Conservation (phyloP, 177 flowering plant species). For the Vitis hybrid region DNA sequence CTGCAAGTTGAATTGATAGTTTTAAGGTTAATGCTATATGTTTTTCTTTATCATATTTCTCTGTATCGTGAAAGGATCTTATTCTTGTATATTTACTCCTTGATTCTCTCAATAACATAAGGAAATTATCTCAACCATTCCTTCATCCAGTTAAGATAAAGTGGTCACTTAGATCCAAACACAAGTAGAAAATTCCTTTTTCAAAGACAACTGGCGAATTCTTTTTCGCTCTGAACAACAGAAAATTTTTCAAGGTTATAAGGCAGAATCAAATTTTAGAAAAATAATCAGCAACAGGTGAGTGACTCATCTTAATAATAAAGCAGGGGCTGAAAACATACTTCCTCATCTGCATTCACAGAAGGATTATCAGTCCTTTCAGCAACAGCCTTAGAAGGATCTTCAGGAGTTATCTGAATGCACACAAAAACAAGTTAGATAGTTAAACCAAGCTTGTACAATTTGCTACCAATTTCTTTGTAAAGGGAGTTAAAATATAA, state of each 20-base stretch:
- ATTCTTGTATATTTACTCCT: too few relatives aligned
- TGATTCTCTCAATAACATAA: too few relatives aligned
- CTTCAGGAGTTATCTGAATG: constrained; percentile 29
- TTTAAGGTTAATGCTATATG: too few relatives aligned
- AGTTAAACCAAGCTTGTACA: neutral
- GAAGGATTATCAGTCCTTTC: constrained; percentile 20
- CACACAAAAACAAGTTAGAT: constrained; percentile 1
- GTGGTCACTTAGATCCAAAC: too few relatives aligned
- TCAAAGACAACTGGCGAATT: too few relatives aligned
- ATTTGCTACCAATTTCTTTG: neutral
- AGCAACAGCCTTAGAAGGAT: constrained; percentile 19
- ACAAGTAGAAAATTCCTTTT: too few relatives aligned
- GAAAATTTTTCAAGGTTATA: neutral
- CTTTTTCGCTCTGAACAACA: neutral
- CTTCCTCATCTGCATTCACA: constrained; percentile 27
- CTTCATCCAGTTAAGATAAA: too few relatives aligned
- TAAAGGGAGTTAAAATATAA: constrained; percentile 1
- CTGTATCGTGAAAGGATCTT: too few relatives aligned
- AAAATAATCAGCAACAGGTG: neutral
- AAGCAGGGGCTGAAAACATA: constrained; percentile 13
- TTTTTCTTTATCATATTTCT: too few relatives aligned
- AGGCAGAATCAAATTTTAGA: neutral
- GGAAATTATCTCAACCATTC: too few relatives aligned
- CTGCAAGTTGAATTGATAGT: too few relatives aligned
- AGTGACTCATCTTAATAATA: neutral